A percentile compares a stretch with the other conserved stretches of the same genome.
Evolutionary conservation across 2,329 filamentous ascomycete species (phyloP).

Genomic region (Colletotrichum camelliae): DNA sequence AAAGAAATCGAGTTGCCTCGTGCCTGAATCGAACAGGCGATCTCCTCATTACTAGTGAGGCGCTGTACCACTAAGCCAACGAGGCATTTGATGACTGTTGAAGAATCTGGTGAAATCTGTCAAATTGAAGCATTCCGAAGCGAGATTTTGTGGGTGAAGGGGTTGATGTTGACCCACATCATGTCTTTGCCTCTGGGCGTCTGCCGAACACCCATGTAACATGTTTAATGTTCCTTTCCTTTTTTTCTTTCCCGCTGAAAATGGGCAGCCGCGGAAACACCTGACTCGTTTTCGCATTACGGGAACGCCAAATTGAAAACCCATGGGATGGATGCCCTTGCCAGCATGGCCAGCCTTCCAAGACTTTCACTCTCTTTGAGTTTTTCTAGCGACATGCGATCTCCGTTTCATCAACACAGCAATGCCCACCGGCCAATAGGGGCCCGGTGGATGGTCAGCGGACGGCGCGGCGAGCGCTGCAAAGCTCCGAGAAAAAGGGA

Average conservation of each 20-base stretch:
- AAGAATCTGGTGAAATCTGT: rapidly evolving
- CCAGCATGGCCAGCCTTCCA: neutral
- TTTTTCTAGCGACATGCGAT: neutral
- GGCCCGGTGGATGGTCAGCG: neutral
- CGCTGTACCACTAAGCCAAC: slow-evolving; percentile 23
- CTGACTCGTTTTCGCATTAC: neutral
- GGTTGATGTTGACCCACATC: neutral
- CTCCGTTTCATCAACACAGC: neutral
- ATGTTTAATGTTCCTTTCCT: neutral
- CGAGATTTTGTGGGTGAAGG: neutral
- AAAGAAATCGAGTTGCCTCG: neutral
- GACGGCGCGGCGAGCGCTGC: neutral
- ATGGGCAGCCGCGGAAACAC: neutral
- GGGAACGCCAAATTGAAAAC: neutral
- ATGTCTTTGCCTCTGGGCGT: neutral
- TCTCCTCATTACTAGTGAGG: neutral
- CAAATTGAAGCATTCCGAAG: neutral
- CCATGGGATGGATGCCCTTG: neutral
- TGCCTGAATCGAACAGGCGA: slow-evolving; percentile 20
- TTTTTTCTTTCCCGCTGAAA: neutral
- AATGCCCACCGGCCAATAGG: neutral
- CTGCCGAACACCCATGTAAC: neutral
- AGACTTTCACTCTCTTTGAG: neutral
- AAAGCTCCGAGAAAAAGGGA: neutral
- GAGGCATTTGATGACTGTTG: neutral